Conservation (phyloP, 441 rosid species). For the Jatropha podagrica region DNA sequence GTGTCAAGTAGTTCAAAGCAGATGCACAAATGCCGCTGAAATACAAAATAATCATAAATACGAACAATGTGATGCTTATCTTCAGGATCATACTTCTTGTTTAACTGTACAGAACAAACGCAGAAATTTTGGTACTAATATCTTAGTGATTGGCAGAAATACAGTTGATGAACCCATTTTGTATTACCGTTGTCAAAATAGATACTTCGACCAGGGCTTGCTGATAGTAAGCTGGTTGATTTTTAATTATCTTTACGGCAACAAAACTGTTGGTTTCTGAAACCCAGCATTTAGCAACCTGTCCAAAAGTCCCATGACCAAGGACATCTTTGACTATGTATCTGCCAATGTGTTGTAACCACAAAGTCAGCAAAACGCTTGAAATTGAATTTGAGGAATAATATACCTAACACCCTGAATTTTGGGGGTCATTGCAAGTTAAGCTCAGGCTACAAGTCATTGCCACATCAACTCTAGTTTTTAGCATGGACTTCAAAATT, state of each 20-base stretch:
- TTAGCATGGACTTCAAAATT: neutral
- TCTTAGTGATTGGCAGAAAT: conserved; percentile 16
- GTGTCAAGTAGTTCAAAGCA: conserved; percentile 97
- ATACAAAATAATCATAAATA: conserved; percentile 86
- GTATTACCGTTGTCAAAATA: conserved; percentile 81
- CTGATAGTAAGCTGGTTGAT: conserved; percentile 98
- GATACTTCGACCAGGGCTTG: conserved; percentile 99
- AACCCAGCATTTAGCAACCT: conserved; percentile 99
- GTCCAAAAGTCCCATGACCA: conserved; percentile 99
- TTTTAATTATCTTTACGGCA: conserved; percentile 97
- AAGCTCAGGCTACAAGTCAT: neutral
- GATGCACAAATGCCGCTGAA: conserved; percentile 91
- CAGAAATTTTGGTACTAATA: conserved; percentile 20
- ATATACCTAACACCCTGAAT: neutral
- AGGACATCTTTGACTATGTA: conserved; percentile 98
- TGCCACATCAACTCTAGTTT: neutral
- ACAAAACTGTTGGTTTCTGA: conserved; percentile 69
- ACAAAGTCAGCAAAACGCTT: neutral
- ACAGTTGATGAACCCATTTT: conserved; percentile 17
- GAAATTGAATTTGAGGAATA: neutral
- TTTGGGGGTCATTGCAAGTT: neutral
- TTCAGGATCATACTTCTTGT: conserved; percentile 97
- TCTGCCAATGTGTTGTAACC: conserved; percentile 43
- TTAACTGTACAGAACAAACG: conserved; percentile 62
- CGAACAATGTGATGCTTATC: conserved; percentile 99